Conservation (phyloP, 202 grass and related monocot species). For the Schoenoplectus triqueter region DNA sequence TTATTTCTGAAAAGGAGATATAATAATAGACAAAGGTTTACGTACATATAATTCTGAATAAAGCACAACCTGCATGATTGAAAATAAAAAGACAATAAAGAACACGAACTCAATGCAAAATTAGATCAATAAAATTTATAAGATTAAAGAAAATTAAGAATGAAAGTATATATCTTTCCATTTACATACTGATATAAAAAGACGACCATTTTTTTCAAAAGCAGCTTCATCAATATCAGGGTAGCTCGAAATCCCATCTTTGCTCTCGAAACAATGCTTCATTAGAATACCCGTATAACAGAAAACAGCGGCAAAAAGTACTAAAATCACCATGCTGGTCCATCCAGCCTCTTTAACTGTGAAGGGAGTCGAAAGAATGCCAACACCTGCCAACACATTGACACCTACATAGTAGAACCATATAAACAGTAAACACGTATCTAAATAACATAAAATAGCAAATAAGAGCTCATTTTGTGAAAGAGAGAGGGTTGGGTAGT, state of each 20-base stretch:
- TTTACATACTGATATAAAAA: constrained; percentile 67
- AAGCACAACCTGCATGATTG: constrained; percentile 69
- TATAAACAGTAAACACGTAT: constrained; percentile 22
- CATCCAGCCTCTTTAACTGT: constrained; percentile 88
- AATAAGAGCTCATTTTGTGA: background rate
- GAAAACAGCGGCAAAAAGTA: constrained; percentile 65
- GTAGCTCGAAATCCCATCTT: constrained; percentile 84
- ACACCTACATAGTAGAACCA: constrained; percentile 52
- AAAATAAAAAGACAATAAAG: constrained; percentile 29
- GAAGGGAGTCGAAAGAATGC: constrained; percentile 86
- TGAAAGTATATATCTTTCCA: background rate
- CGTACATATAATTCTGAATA: constrained; percentile 94
- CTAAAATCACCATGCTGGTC: constrained; percentile 63
- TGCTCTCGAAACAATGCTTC: constrained; percentile 89
- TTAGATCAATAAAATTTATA: background rate
- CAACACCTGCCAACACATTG: constrained; percentile 90
- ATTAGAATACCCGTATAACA: constrained; percentile 87
- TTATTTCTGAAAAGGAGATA: background rate
- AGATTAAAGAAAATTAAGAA: background rate
- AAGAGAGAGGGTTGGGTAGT: background rate
- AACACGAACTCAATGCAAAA: constrained; percentile 40
- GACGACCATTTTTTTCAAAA: constrained; percentile 80
- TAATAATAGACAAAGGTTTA: constrained; percentile 36
- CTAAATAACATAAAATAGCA: background rate
- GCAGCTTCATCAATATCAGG: constrained; percentile 96